Evolutionary conservation across 179 eudicot species (phyloP).

Genomic region (Carnegiea gigantea): DNA sequence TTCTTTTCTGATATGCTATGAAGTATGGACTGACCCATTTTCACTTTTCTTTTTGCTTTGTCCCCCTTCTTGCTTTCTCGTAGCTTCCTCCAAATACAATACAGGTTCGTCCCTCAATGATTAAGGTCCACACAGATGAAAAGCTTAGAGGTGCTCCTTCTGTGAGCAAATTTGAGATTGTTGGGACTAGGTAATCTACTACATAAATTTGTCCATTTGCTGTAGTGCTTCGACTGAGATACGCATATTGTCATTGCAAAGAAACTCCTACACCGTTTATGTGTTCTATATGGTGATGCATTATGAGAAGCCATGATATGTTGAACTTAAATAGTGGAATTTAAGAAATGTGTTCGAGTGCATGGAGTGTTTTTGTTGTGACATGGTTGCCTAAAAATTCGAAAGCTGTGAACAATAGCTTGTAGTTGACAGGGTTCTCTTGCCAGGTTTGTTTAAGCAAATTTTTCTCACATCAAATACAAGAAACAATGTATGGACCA

Average conservation of each 20-base stretch:
- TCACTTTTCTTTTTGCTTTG: not conserved
- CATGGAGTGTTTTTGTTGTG: too few relatives aligned
- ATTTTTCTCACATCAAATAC: not conserved
- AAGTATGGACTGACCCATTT: not conserved
- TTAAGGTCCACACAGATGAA: slow-evolving; percentile 56
- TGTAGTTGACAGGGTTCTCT: too few relatives aligned
- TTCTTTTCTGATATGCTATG: not conserved
- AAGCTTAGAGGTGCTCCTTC: slow-evolving; percentile 28
- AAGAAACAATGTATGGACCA: not conserved
- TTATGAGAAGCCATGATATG: not conserved
- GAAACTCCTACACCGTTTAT: not conserved
- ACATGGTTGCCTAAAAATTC: too few relatives aligned
- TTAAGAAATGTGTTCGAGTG: too few relatives aligned
- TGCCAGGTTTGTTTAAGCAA: not conserved
- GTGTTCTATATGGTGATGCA: not conserved
- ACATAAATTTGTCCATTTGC: not conserved
- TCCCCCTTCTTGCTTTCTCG: not conserved
- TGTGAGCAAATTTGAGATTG: slow-evolving; percentile 69
- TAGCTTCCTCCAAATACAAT: slow-evolving; percentile 52
- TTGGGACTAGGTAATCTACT: slow-evolving; percentile 51
- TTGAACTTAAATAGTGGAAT: not conserved
- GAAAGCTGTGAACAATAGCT: too few relatives aligned
- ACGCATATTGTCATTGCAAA: not conserved
- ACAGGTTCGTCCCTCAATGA: slow-evolving; percentile 73
- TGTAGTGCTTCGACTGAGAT: not conserved